These are phyloP conservation scores for Butyriboletus loyo DNA, from an alignment of 768 basidiomycete genomes.

Conservation along the genomic window DNA sequence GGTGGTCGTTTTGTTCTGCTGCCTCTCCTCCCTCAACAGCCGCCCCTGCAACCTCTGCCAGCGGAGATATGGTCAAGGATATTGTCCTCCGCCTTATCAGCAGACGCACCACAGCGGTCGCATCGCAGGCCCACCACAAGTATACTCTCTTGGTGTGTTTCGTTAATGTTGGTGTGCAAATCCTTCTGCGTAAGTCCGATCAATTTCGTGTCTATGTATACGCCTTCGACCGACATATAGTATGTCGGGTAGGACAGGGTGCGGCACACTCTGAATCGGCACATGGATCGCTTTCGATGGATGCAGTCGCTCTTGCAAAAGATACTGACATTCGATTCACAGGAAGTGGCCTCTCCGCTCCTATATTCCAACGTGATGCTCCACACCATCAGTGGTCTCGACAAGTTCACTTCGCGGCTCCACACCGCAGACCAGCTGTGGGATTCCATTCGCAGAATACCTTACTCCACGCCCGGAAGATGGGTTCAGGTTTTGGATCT, in stretches of 20 bases:
- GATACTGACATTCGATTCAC: constrained; percentile 14
- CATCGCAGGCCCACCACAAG: constrained; percentile 3
- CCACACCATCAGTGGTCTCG: constrained; percentile 41
- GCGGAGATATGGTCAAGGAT: constrained; percentile 70
- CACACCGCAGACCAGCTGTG: constrained; percentile 68
- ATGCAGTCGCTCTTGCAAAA: neutral
- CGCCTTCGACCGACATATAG: too few species aligned
- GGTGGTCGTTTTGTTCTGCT: constrained; percentile 63
- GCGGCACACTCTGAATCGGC: neutral
- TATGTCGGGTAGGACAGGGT: too few species aligned
- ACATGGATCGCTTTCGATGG: neutral
- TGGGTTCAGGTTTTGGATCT: constrained; percentile 81
- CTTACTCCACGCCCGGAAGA: constrained; percentile 82
- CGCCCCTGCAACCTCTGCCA: constrained; percentile 55
- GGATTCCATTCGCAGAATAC: constrained; percentile 86
- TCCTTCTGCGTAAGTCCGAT: constrained; percentile 36
- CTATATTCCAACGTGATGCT: constrained; percentile 58
- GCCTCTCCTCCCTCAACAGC: constrained; percentile 60
- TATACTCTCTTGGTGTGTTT: constrained; percentile 18
- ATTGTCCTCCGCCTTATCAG: constrained; percentile 37
- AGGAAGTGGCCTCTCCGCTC: constrained; percentile 68
- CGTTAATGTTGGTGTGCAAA: constrained; percentile 40
- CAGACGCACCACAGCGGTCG: constrained; percentile 6
- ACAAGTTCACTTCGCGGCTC: constrained; percentile 58
- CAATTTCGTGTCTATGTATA: neutral